These are phyloP conservation scores for Apiotrichum porosum DNA, from an alignment of 1,284 basidiomycete genomes.

Conservation along the genomic window DNA sequence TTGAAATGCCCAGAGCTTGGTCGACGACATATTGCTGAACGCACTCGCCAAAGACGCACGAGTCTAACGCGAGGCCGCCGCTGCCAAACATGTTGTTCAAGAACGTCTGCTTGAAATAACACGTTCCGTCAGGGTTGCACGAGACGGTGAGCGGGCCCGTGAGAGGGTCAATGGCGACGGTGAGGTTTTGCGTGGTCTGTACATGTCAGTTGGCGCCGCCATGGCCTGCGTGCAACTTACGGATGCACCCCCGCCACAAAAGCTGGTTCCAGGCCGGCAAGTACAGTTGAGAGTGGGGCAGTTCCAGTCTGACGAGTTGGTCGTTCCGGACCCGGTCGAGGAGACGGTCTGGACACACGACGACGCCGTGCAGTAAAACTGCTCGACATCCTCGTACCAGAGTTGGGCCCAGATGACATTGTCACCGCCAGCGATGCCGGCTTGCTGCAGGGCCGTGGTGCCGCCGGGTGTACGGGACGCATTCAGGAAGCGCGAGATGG, in stretches of 20 bases:
- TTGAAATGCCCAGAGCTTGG: constrained; percentile 37
- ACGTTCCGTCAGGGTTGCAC: constrained; percentile 60
- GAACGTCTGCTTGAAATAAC: constrained; percentile 67
- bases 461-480: constrained; percentile 60
- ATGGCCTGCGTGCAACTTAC: no score
- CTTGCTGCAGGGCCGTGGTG: constrained; percentile 5
- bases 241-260: constrained; percentile 60
- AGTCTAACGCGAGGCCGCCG: constrained; percentile 62
- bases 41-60: constrained; percentile 80
- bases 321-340: constrained; percentile 6
- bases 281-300: constrained; percentile 69
- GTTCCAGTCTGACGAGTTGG: constrained; percentile 55
- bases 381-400: constrained; percentile 73
- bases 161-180: constrained; percentile 53
- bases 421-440: constrained; percentile 51
- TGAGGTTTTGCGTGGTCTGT: constrained; percentile 46
- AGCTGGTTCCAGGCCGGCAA: constrained; percentile 63
- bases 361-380: constrained; percentile 70
- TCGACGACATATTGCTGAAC: constrained; percentile 72
- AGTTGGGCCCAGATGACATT: constrained; percentile 66
- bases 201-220: no score
- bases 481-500: constrained; percentile 69
- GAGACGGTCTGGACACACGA: constrained; percentile 60
- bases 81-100: constrained; percentile 67
- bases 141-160: constrained; percentile 54